Conservation (phyloP, 176 grass and related monocot genomes). For the Hsuehochloa calcarea region DNA sequence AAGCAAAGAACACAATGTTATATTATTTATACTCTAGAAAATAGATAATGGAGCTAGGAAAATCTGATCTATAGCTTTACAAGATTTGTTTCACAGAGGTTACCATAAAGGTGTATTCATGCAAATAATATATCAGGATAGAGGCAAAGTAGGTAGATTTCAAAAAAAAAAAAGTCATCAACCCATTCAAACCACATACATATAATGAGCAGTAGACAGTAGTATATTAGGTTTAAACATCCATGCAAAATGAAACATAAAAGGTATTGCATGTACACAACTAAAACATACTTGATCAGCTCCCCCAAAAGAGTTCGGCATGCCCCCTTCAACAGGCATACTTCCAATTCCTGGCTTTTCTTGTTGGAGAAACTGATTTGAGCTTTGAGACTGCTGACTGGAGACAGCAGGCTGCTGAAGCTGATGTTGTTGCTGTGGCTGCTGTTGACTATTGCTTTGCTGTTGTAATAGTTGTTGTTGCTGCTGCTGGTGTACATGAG, state of each 20-base stretch:
- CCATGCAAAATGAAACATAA: constrained; percentile 26
- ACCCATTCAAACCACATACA: neutral
- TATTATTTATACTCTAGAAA: neutral
- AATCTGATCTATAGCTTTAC: neutral
- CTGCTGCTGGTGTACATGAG: constrained; percentile 56
- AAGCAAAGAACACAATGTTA: constrained; percentile 3
- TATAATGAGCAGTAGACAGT: neutral
- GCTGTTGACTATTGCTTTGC: constrained; percentile 52
- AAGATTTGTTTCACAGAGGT: constrained; percentile 1
- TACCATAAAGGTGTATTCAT: constrained; percentile 1
- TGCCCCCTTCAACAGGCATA: constrained; percentile 62
- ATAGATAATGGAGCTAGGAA: neutral
- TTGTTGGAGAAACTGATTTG: constrained; percentile 66
- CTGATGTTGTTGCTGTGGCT: constrained; percentile 42
- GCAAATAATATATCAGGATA: neutral
- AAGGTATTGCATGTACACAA: neutral
- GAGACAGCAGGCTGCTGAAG: constrained; percentile 71
- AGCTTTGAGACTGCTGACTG: constrained; percentile 71
- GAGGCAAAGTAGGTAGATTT: neutral
- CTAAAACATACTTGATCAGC: constrained; percentile 52
- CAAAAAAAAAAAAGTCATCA: neutral
- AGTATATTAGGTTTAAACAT: neutral
- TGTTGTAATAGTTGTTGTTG: constrained; percentile 55
- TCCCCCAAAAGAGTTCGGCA: constrained; percentile 55
- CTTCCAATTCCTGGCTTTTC: constrained; percentile 59